Evolutionary conservation across 2,329 filamentous ascomycete species (phyloP).

Genomic region (Fusarium sp.): DNA sequence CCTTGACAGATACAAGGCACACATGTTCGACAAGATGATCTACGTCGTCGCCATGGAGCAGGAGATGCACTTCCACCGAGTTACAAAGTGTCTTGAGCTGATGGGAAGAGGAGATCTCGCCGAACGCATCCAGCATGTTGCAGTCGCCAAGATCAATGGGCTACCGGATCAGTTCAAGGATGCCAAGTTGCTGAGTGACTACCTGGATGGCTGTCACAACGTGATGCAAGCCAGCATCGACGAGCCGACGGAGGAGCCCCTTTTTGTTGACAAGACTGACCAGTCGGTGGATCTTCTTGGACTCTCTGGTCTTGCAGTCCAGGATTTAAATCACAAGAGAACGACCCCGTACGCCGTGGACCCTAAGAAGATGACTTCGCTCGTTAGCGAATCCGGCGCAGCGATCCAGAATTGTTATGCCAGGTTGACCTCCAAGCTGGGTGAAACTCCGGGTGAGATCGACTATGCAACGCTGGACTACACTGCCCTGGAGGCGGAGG

Average conservation of each 20-base stretch:
- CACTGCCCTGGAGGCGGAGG: slow-evolving; percentile 22
- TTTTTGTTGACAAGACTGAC: slow-evolving; percentile 22
- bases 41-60: slow-evolving; percentile 81
- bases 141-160: slow-evolving; percentile 66
- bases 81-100: slow-evolving; percentile 69
- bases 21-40: slow-evolving; percentile 81
- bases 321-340: slow-evolving; percentile 45
- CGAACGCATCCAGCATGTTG: slow-evolving; percentile 51
- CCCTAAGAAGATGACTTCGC: slow-evolving; percentile 48
- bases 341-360: slow-evolving; percentile 40
- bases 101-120: slow-evolving; percentile 51
- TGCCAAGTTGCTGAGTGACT: slow-evolving; percentile 35
- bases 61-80: slow-evolving; percentile 77
- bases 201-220: slow-evolving; percentile 23
- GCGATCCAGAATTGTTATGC: slow-evolving; percentile 43
- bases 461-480: slow-evolving; percentile 33
- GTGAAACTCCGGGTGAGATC: not conserved
- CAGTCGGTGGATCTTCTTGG: slow-evolving; percentile 21
- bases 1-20: slow-evolving; percentile 69
- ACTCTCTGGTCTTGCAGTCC: slow-evolving; percentile 32
- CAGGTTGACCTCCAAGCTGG: slow-evolving; percentile 20
- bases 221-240: slow-evolving; percentile 6
- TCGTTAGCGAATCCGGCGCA: slow-evolving; percentile 31
- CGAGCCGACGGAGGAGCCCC: slow-evolving; percentile 15
- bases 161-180: slow-evolving; percentile 30